Conservation (phyloP, 2,329 filamentous ascomycete genomes). For the Stemphylium vesicarium region DNA sequence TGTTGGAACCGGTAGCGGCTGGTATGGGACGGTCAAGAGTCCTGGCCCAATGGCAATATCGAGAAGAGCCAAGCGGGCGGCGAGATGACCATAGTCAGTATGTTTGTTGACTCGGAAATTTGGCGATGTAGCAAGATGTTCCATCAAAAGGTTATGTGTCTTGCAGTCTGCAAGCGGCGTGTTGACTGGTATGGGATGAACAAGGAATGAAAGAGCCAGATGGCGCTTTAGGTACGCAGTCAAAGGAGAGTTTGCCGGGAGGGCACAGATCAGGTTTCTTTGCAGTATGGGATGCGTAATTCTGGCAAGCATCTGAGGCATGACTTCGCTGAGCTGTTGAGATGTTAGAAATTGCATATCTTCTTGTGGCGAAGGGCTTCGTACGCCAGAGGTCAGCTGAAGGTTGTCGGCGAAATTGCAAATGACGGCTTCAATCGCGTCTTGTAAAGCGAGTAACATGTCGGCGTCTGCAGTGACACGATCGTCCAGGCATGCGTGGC, state of each 20-base stretch:
- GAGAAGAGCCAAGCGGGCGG: slow-evolving; percentile 70
- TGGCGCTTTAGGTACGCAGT: slow-evolving; percentile 68
- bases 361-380: slow-evolving; percentile 15
- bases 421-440: slow-evolving; percentile 41
- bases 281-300: slow-evolving; percentile 61
- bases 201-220: slow-evolving; percentile 69
- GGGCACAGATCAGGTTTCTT: slow-evolving; percentile 62
- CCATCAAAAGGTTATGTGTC: slow-evolving; percentile 29
- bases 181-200: slow-evolving; percentile 46
- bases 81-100: slow-evolving; percentile 73
- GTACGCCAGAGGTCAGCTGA: slow-evolving; percentile 32
- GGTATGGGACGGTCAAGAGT: slow-evolving; percentile 40
- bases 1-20: slow-evolving; percentile 36
- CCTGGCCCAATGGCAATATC: slow-evolving; percentile 77
- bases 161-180: slow-evolving; percentile 32
- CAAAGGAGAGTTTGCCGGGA: slow-evolving; percentile 61
- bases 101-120: slow-evolving; percentile 61
- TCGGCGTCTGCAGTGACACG: slow-evolving; percentile 32
- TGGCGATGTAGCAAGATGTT: slow-evolving; percentile 41
- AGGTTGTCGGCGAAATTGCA: slow-evolving; percentile 32
- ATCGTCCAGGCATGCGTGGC: slow-evolving; percentile 41
- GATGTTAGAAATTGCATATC: slow-evolving; percentile 29
- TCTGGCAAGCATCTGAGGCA: slow-evolving; percentile 35
- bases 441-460: slow-evolving; percentile 33
- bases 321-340: slow-evolving; percentile 33